phyloP scores from a whole-genome alignment of 495 filamentous ascomycete genomes.

The Chlorociboria aeruginascens region DNA sequence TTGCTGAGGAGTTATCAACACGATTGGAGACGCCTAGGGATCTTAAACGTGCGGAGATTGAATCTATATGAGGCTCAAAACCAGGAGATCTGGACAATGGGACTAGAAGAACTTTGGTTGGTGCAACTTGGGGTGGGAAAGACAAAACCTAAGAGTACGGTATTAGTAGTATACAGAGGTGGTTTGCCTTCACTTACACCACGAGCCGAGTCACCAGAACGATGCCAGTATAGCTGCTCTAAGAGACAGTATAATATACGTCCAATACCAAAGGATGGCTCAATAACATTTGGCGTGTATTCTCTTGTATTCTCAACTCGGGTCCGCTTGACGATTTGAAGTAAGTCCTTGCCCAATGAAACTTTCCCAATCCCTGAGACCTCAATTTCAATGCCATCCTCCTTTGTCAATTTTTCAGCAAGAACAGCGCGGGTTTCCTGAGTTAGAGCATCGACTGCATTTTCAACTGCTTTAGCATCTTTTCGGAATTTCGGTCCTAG shows the following conservation, averaged over 20 bases:
- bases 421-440: constrained; percentile 41
- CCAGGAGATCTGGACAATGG: constrained; percentile 47
- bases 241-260: constrained; percentile 50
- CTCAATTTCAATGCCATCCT: constrained; percentile 35
- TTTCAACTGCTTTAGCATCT: constrained; percentile 43
- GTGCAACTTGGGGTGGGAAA: constrained; percentile 56
- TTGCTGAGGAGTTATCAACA: constrained; percentile 52
- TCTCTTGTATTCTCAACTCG: constrained; percentile 40
- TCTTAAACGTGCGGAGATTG: constrained; percentile 43
- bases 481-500: constrained; percentile 50
- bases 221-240: constrained; percentile 51
- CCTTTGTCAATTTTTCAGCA: constrained; percentile 30
- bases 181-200: constrained; percentile 32
- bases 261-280: constrained; percentile 58
- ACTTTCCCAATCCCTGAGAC: constrained; percentile 39
- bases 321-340: constrained; percentile 41
- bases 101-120: constrained; percentile 62
- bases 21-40: constrained; percentile 45
- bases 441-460: constrained; percentile 37
- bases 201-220: constrained; percentile 52
- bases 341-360: constrained; percentile 37
- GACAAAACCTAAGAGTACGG: constrained; percentile 43
- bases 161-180: not conserved
- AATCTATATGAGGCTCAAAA: constrained; percentile 43
- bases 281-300: constrained; percentile 55